Conservation (phyloP, 352 stramenopile genomes). For the Phytophthora tubulina region DNA sequence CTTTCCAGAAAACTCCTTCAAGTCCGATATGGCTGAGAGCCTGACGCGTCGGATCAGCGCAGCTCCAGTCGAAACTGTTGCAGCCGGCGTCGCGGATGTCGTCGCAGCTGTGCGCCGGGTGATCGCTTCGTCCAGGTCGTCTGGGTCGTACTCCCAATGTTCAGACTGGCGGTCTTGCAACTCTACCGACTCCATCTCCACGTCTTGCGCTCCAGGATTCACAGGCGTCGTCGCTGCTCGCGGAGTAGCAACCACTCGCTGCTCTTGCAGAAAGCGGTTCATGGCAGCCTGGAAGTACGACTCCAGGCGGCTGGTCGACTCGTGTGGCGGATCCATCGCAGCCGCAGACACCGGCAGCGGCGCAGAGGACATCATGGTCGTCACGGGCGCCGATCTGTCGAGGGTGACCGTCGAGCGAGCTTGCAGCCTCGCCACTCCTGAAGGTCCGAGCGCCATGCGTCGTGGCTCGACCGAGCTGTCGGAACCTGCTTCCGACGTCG, state of each 20-base stretch:
- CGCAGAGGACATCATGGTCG: too few species aligned
- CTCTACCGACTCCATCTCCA: background rate
- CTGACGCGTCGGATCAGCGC: too few species aligned
- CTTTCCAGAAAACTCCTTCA: too few species aligned
- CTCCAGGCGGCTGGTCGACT: background rate
- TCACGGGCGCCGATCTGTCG: too few species aligned
- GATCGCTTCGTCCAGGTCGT: too few species aligned
- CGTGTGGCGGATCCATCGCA: too few species aligned
- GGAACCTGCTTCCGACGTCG: background rate
- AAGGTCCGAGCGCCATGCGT: background rate
- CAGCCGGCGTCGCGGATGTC: background rate
- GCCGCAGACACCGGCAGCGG: too few species aligned
- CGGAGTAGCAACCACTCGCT: background rate
- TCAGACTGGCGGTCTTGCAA: background rate
- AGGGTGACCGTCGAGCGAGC: too few species aligned
- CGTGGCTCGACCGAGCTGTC: background rate
- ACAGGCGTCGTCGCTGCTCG: too few species aligned
- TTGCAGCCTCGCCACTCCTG: background rate
- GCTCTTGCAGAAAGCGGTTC: conserved; percentile 2
- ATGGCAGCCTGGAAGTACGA: conserved; percentile 8
- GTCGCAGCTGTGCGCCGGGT: too few species aligned
- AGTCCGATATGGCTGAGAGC: too few species aligned
- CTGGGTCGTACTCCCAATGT: background rate
- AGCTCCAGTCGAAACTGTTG: background rate
- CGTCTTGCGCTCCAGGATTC: background rate